Base-by-base conservation (phyloP, 306 rosid genomes). In the Begonia fuchsioides region DNA sequence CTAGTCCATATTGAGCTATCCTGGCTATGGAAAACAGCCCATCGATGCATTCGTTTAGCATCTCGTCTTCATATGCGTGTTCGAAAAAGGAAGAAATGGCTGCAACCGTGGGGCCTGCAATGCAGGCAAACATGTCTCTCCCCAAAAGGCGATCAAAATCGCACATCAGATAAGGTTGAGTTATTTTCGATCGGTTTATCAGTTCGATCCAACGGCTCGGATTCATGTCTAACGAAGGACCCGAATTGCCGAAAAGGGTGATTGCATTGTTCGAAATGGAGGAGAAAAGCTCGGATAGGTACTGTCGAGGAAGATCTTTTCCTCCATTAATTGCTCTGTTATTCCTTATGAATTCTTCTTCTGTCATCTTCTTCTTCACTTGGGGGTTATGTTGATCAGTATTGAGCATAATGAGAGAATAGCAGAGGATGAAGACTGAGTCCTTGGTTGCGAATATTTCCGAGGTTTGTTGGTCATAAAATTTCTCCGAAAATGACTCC, bases 311-410 rank as follows among this genome's bases (percentile, higher is more conserved):
- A 53, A 90, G 80, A 71, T 90, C 98, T 14, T 85, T 78, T 45
- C 98, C 98, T 47, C 68, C 92, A 57, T 90, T 90, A 62, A 85
- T 85, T 44, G 75, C 81, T 55, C 95, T 77, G 32, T 90, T 90
- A 74, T 90, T 90, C 75, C 54, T 70, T 26, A 90, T 85, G 76
- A 85, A 81, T 43, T 90, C 98, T 2, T 85, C 98, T 61, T 76
- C 94, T 15, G 95, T 85, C 94, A 90, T 90, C 64, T 85, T 85
- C 61, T 81, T 90, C 79, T 81, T 90, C 46, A 90, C 98, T 71
- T 90, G 98, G 12, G 95, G 94, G 53, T 90, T 85, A 66, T 90
- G 98, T 8, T 79, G 95, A 57, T 90, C 98, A 17, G 98, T 90
- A 47, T 90, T 90, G 53, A 90, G 82, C 98, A 85, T 85, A 44